Conservation (phyloP, 805 yeast species). For the Debaryomyces prosopidis region DNA sequence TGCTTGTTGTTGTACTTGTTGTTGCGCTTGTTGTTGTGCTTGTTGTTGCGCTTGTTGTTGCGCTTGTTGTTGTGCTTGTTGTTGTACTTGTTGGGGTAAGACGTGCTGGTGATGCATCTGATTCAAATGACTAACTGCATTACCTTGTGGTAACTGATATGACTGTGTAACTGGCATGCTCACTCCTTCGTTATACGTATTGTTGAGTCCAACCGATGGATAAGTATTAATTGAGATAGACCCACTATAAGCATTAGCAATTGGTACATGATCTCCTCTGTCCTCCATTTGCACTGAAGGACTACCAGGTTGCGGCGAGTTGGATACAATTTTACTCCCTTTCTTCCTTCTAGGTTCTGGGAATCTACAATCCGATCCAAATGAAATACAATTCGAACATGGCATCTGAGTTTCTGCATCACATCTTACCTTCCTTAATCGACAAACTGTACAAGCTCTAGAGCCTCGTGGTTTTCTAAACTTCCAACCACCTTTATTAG, state of each 20-base stretch:
- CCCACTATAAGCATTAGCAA: not conserved
- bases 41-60: too few relatives aligned
- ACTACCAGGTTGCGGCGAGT: not conserved
- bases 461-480: slow-evolving; percentile 62
- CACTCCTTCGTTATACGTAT: not conserved
- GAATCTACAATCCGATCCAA: slow-evolving; percentile 9
- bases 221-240: not conserved
- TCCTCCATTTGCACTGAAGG: not conserved
- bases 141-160: too few relatives aligned
- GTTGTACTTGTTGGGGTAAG: too few relatives aligned
- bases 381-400: slow-evolving; percentile 41
- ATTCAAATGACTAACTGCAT: too few relatives aligned
- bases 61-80: too few relatives aligned
- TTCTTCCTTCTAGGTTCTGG: slow-evolving; percentile 6
- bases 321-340: not conserved
- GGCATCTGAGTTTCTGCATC: slow-evolving; percentile 49
- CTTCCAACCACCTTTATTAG: slow-evolving; percentile 9
- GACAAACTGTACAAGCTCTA: slow-evolving; percentile 70
- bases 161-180: not conserved
- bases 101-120: too few relatives aligned
- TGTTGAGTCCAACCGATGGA: not conserved
- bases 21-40: too few relatives aligned
- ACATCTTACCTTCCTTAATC: slow-evolving; percentile 64
- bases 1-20: too few relatives aligned
- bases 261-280: not conserved